phyloP scores from a whole-genome alignment of 257 asterid genomes.

The Scutellaria minor region DNA sequence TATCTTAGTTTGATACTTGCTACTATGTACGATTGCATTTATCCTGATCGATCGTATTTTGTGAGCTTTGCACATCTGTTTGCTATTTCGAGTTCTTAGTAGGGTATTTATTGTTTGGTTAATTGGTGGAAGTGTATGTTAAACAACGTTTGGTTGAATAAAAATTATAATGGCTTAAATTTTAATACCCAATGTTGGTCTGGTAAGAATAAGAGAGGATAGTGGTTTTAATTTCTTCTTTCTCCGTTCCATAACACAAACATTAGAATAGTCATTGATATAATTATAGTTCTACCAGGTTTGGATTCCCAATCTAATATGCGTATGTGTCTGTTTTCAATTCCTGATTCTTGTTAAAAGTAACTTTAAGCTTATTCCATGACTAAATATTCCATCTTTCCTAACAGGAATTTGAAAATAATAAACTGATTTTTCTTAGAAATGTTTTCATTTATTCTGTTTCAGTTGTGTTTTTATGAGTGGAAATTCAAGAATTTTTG shows the following conservation, averaged over 20 bases:
- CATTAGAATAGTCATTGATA: neutral
- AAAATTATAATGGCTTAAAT: neutral
- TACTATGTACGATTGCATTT: neutral
- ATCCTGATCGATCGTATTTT: neutral
- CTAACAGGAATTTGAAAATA: slow-evolving; percentile 15
- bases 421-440: neutral
- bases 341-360: neutral
- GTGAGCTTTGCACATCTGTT: neutral
- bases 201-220: neutral
- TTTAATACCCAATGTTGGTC: neutral
- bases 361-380: neutral
- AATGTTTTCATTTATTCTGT: neutral
- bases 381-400: neutral
- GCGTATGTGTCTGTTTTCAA: neutral
- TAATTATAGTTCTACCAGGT: neutral
- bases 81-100: neutral
- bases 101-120: neutral
- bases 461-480: neutral
- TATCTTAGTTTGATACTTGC: neutral
- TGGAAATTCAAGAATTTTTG: slow-evolving; percentile 17
- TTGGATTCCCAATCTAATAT: neutral
- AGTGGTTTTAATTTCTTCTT: slow-evolving; percentile 9
- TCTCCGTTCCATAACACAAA: neutral
- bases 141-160: neutral
- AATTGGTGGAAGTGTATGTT: neutral